A percentile compares a stretch with the other conserved stretches of the same genome.
These are phyloP conservation scores for Theobroma cacao DNA, from an alignment of 345 rosid species.

Conservation along the genomic window DNA sequence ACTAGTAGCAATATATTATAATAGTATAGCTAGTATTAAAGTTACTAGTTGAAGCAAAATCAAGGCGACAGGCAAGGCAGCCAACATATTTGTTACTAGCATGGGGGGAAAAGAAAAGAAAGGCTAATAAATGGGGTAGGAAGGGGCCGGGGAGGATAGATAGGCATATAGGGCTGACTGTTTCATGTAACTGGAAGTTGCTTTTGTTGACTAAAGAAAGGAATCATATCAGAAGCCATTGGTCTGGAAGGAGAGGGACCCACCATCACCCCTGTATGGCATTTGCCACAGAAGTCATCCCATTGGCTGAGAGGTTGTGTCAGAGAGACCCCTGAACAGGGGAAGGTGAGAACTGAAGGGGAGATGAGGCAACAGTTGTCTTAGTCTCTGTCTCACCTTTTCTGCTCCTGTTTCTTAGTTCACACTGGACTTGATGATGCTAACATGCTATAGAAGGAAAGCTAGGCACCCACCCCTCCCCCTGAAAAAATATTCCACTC, in stretches of 20 bases:
- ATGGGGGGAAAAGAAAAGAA: background rate
- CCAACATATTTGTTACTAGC: background rate
- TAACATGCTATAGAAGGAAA: background rate
- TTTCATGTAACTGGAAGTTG: conserved; percentile 19
- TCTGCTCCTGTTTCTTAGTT: background rate
- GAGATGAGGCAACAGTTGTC: background rate
- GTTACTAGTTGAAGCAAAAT: background rate
- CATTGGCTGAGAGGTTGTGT: conserved; percentile 27
- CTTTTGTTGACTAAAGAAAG: conserved; percentile 35
- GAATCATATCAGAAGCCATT: conserved; percentile 4
- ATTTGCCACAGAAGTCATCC: conserved; percentile 35
- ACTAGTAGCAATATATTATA: too few relatives aligned
- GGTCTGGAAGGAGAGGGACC: conserved; percentile 8
- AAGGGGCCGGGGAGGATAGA: too few relatives aligned
- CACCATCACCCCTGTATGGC: conserved; percentile 27
- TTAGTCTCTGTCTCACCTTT: background rate
- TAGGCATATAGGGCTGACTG: background rate
- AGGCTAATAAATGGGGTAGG: too few relatives aligned
- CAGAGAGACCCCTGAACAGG: background rate
- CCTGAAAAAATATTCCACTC: background rate
- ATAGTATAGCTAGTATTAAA: background rate
- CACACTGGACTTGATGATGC: background rate
- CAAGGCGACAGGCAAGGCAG: background rate
- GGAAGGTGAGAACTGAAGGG: background rate
- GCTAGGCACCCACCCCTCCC: background rate